Evolutionary conservation across 2,329 filamentous ascomycete genomes (phyloP), one percentile per base, ranked within the genome.

Genomic region (Sporothrix sp.): DNA sequence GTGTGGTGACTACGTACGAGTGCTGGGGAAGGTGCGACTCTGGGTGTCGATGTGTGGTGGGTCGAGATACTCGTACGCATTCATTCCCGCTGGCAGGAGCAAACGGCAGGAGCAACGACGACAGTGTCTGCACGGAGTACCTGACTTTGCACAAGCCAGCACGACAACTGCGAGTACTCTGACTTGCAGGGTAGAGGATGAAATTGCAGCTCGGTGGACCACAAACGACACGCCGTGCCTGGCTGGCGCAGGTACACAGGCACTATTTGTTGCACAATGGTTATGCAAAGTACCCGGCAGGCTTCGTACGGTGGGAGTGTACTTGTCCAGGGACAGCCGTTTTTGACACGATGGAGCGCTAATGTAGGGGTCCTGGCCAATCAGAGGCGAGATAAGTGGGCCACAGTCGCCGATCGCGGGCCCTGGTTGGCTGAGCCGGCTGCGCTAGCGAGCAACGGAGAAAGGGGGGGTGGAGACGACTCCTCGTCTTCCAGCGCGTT

Each of bases 21-120:
- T 49, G 35, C 46, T 49, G 46, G 46, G 48, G 38, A 50, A 50
- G 48, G 48, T 50, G 48, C 48, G 48, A 50, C 48, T 49, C 44
- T 37, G 38, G 38, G 48, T 43, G 48, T 50, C 35, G 20, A 25
- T 21, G 38, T n/a, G 48, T 50, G 48, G 38, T n/a, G n/a, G n/a
- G n/a, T n/a, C n/a, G n/a, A n/a, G n/a, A n/a, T n/a, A n/a, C n/a
- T n/a, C n/a, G n/a, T n/a, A n/a, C n/a, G n/a, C n/a, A n/a, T n/a
- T n/a, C n/a, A n/a, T n/a, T n/a, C n/a, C n/a, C n/a, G n/a, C n/a
- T n/a, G n/a, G n/a, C n/a, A n/a, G n/a, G n/a, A n/a, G n/a, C n/a
- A n/a, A n/a, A n/a, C n/a, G n/a, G n/a, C n/a, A n/a, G n/a, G n/a
- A n/a, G n/a, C n/a, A n/a, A n/a, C n/a, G n/a, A n/a, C n/a, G n/a